Conservation (phyloP, 2,329 filamentous ascomycete genomes). For the Trichoderma atrobrunneum region DNA sequence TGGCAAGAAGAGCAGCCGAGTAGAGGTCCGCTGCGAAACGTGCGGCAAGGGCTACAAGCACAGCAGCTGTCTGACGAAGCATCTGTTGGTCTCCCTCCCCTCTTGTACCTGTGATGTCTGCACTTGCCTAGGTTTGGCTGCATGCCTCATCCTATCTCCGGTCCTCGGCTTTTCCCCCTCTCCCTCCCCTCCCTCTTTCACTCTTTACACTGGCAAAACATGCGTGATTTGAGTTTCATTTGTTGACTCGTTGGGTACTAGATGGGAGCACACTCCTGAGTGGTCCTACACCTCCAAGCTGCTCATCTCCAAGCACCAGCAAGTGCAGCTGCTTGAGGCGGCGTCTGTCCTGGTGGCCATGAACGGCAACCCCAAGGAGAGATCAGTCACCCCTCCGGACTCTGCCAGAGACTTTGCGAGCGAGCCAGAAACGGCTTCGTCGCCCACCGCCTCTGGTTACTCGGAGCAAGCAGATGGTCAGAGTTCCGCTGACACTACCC, state of each 20-base stretch:
- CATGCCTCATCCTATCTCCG: background rate
- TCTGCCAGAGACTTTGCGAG: slow-evolving; percentile 68
- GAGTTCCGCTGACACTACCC: slow-evolving; percentile 90
- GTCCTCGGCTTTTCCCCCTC: background rate
- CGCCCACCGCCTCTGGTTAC: slow-evolving; percentile 75
- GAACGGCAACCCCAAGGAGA: slow-evolving; percentile 56
- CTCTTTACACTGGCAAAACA: background rate
- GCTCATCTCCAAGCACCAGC: slow-evolving; percentile 98
- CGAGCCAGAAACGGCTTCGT: slow-evolving; percentile 80
- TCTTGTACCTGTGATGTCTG: slow-evolving; percentile 9
- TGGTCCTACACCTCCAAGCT: slow-evolving; percentile 97
- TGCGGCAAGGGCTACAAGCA: slow-evolving; percentile 99
- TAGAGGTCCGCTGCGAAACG: slow-evolving; percentile 92
- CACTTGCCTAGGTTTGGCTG: slow-evolving; percentile 21
- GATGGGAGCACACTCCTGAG: slow-evolving; percentile 98
- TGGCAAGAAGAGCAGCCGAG: slow-evolving; percentile 77
- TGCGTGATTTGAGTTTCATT: slow-evolving; percentile 22
- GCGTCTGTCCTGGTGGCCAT: slow-evolving; percentile 94
- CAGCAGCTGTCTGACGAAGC: slow-evolving; percentile 99
- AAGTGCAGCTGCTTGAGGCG: slow-evolving; percentile 94
- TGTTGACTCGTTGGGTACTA: slow-evolving; percentile 44
- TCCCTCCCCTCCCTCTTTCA: background rate
- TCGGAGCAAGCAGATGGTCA: slow-evolving; percentile 74
- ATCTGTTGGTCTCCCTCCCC: slow-evolving; percentile 86
- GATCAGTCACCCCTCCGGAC: slow-evolving; percentile 59